Percentiles rank a stretch among this genome's conserved stretches.
These are phyloP conservation scores for Eimeria sp. DNA, from an alignment of 169 alveolate genomes.

Conservation along the genomic window DNA sequence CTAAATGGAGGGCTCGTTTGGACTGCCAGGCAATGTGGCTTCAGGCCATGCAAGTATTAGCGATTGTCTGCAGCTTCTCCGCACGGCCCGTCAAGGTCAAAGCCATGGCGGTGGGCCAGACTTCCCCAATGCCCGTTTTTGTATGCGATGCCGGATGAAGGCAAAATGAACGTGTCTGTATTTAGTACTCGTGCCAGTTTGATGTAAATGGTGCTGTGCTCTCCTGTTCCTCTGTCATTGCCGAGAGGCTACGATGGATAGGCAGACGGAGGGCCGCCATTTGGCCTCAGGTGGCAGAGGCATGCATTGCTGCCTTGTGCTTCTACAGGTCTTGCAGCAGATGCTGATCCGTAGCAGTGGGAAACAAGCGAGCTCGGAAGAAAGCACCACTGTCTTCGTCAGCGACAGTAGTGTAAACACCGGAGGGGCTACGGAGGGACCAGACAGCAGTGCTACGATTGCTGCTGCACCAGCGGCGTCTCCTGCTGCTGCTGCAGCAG, in stretches of 20 bases:
- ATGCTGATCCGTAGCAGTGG: slow-evolving; percentile 42
- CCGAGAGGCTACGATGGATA: neutral
- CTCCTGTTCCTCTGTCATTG: neutral
- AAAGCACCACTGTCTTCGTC: neutral
- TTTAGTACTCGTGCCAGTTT: neutral
- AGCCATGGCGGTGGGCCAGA: slow-evolving; percentile 58
- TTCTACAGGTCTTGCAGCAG: slow-evolving; percentile 42
- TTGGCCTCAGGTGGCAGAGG: neutral
- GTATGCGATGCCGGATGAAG: neutral
- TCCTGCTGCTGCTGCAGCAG: slow-evolving; percentile 44
- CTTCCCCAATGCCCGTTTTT: neutral
- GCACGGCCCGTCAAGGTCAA: slow-evolving; percentile 76
- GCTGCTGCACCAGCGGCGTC: neutral
- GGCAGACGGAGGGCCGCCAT: neutral
- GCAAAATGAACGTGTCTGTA: neutral
- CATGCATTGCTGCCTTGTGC: slow-evolving; percentile 14
- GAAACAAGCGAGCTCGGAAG: slow-evolving; percentile 16
- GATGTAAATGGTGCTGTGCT: neutral
- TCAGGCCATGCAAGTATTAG: slow-evolving; percentile 75
- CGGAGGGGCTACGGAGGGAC: neutral
- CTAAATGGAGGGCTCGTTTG: slow-evolving; percentile 24
- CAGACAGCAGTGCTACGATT: neutral
- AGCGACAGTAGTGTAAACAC: neutral
- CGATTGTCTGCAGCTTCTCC: slow-evolving; percentile 75
- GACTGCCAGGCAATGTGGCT: slow-evolving; percentile 78